Conservation (phyloP, 352 stramenopile genomes). For the Blastocystis sp. region DNA sequence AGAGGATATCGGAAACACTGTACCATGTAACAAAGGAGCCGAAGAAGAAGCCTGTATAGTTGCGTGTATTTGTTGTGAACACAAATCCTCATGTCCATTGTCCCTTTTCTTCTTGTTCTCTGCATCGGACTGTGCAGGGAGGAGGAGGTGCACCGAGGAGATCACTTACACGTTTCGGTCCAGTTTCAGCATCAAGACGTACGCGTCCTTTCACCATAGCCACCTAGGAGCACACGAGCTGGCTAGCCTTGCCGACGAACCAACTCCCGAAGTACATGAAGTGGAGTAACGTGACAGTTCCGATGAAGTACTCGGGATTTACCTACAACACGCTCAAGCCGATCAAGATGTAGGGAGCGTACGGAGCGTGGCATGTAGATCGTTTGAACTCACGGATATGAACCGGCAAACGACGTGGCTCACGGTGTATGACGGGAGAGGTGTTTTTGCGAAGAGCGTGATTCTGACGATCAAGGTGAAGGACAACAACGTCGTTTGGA, state of each 20-base stretch:
- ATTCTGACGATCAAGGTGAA: conserved; percentile 5
- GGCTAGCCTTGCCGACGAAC: conserved; percentile 17
- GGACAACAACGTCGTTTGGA: conserved; percentile 32
- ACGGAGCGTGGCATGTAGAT: background rate
- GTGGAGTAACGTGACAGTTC: background rate
- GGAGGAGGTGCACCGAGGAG: background rate
- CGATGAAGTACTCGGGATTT: background rate
- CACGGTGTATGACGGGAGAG: conserved; percentile 15
- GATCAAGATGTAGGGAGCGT: background rate
- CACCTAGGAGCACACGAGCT: background rate
- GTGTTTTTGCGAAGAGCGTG: conserved; percentile 27
- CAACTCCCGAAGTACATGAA: conserved; percentile 10
- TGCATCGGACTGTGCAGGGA: background rate
- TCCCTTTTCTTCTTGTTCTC: background rate
- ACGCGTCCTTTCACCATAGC: background rate
- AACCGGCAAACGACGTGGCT: conserved; percentile 38
- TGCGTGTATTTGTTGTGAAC: background rate
- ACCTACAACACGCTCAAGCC: conserved; percentile 14
- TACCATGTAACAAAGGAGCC: background rate
- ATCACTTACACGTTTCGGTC: conserved; percentile 42
- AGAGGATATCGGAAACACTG: background rate
- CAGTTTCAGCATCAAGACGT: conserved; percentile 42
- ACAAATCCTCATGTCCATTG: background rate
- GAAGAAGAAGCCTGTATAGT: background rate
- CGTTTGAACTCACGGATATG: conserved; percentile 27